Percentiles rank a stretch among this genome's conserved stretches.
Evolutionary conservation across 768 basidiomycete genomes (phyloP).

Genomic region (Psilocybe cyanescens): DNA sequence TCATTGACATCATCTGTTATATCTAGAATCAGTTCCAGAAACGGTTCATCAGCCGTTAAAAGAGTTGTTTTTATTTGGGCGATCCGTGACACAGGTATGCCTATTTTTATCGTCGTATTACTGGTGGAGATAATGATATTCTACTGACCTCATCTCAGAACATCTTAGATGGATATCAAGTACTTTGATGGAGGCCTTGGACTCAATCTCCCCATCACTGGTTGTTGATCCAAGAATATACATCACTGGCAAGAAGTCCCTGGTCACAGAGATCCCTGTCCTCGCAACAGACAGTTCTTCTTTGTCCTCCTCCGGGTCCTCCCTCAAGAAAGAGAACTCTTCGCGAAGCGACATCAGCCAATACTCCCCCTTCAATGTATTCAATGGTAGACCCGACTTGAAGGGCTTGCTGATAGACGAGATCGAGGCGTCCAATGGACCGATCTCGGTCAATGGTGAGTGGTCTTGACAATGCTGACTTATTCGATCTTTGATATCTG

Average conservation of each 20-base stretch:
- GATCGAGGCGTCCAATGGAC: background rate
- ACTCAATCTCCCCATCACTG: conserved; percentile 27
- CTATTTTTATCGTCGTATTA: background rate
- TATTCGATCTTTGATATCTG: background rate
- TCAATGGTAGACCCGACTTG: background rate
- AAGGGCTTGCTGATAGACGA: background rate
- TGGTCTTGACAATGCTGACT: background rate
- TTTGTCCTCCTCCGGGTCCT: background rate
- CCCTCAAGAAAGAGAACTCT: background rate
- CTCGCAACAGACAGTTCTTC: background rate
- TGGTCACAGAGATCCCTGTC: conserved; percentile 25
- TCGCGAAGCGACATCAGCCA: background rate
- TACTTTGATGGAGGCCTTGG: conserved; percentile 36
- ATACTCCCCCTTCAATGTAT: background rate
- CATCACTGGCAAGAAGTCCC: conserved; percentile 39
- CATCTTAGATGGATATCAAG: conserved; percentile 48
- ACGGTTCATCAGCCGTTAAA: conserved; percentile 33
- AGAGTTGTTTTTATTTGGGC: conserved; percentile 57
- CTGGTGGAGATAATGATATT: background rate
- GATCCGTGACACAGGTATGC: conserved; percentile 47
- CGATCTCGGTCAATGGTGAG: background rate
- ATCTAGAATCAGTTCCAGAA: conserved; percentile 23
- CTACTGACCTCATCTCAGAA: conserved; percentile 24
- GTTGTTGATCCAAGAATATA: conserved; percentile 46
- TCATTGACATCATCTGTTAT: background rate